Conservation (phyloP, 495 filamentous ascomycete species). For the Lentithecium fluviatile region DNA sequence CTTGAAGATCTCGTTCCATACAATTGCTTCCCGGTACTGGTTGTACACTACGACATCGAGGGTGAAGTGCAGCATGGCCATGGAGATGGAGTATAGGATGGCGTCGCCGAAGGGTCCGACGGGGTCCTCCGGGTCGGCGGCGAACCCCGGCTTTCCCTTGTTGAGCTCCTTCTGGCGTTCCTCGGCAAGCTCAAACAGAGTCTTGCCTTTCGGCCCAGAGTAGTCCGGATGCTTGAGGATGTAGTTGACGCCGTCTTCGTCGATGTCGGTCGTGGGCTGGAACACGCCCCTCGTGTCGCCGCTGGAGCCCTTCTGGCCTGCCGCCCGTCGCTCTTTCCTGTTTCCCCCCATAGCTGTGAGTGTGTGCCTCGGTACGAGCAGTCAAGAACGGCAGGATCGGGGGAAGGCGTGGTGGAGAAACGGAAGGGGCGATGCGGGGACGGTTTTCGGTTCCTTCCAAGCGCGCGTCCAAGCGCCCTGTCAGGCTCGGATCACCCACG, state of each 20-base stretch:
- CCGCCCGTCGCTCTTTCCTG: slow-evolving; percentile 46
- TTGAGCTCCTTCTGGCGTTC: slow-evolving; percentile 46
- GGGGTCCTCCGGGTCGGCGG: slow-evolving; percentile 37
- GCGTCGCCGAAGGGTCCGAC: slow-evolving; percentile 59
- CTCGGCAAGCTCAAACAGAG: slow-evolving; percentile 63
- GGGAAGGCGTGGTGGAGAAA: not conserved
- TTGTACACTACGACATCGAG: slow-evolving; percentile 87
- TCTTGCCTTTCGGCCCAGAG: slow-evolving; percentile 54
- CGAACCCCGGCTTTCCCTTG: slow-evolving; percentile 28
- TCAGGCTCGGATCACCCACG: too few relatives aligned
- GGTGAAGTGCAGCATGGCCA: slow-evolving; percentile 81
- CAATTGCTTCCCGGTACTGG: slow-evolving; percentile 76
- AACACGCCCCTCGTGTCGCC: slow-evolving; percentile 2
- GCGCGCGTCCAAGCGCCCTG: too few relatives aligned
- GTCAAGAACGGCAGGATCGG: too few relatives aligned
- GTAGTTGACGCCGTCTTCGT: slow-evolving; percentile 27
- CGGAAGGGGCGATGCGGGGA: slow-evolving; percentile 8
- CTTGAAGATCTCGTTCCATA: slow-evolving; percentile 55
- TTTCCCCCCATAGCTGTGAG: slow-evolving; percentile 39
- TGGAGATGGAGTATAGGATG: slow-evolving; percentile 65
- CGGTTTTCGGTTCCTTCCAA: too few relatives aligned
- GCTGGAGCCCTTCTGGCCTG: slow-evolving; percentile 12
- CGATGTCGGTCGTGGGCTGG: slow-evolving; percentile 50
- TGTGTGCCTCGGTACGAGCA: not conserved
- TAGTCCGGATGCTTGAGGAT: slow-evolving; percentile 61